Evolutionary conservation across 2,329 filamentous ascomycete genomes (phyloP), one percentile per base, ranked within the genome.

Genomic region (Fusarium denticulatum): DNA sequence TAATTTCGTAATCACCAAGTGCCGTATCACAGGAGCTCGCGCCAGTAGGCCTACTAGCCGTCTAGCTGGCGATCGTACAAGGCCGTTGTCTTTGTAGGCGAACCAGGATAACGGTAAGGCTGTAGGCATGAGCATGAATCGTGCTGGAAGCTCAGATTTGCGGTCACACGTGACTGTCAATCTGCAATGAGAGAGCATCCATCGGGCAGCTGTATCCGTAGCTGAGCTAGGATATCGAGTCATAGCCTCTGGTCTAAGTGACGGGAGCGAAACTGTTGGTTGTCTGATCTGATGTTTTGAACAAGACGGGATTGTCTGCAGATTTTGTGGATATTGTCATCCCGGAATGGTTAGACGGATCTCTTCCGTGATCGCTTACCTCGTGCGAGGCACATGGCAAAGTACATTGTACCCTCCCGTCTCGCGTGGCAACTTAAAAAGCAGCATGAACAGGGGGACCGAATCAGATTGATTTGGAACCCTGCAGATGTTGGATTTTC

Each of bases 311-410:
- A 71, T 67, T 62, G 43, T 63, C 45, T 60, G 57, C 66, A 71
- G 53, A 53, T 46, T 45, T 45, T 74, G 72, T 74, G 72, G 72
- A 67, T 67, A 74, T 65, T 32, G 9, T 36, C 39, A 59, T 74
- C 72, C 72, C 61, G 72, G 72, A 75, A 66, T 45, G 72, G 72
- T 70, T 75, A 75, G 73, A 64, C 60, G 50, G 72, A 75, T 75
- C 72, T 75, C 71, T 60, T 69, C 60, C 39, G 58, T 61, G 72
- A 75, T 74, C 72, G 65, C 72, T 73, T 62, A 53, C 52, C 68
- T 75, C 65, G 64, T 73, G 64, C 60, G 39, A 66, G 58, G 61
- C 76, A 78, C 76, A 78, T 78, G 76, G 76, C 76, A 65, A 78
- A 75, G 76, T 78, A 78, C 43, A 60, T 72, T 72, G 71, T 75